Evolutionary conservation across 2,329 filamentous ascomycete genomes (phyloP).

Genomic region (Alternaria gaisen): DNA sequence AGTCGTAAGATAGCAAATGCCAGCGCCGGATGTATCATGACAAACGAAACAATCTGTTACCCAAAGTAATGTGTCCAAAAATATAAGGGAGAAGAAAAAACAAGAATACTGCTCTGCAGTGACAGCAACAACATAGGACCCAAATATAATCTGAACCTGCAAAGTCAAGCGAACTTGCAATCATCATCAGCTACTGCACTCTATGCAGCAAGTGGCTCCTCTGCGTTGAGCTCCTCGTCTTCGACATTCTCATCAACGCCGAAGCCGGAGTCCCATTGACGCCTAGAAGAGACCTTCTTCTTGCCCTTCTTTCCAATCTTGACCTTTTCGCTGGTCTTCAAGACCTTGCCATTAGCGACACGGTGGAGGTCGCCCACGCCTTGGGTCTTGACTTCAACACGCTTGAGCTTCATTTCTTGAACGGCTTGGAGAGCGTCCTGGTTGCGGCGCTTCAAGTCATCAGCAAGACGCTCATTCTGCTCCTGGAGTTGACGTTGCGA

Average conservation of each 20-base stretch:
- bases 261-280: slow-evolving; percentile 48
- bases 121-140: background rate
- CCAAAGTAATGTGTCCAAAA: slow-evolving; percentile 14
- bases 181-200: background rate
- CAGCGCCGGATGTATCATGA: slow-evolving; percentile 4
- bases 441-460: slow-evolving; percentile 39
- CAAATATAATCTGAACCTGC: background rate
- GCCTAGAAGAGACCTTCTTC: slow-evolving; percentile 34
- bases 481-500: slow-evolving; percentile 40
- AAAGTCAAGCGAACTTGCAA: background rate
- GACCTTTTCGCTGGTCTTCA: slow-evolving; percentile 44
- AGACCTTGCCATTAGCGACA: slow-evolving; percentile 41
- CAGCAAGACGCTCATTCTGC: slow-evolving; percentile 42
- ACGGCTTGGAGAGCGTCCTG: slow-evolving; percentile 41
- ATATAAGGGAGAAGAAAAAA: slow-evolving; percentile 8
- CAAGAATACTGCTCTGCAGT: background rate
- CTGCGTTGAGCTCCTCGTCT: slow-evolving; percentile 19
- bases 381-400: slow-evolving; percentile 41
- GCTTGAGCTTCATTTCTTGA: slow-evolving; percentile 45
- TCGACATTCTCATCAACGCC: slow-evolving; percentile 37
- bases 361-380: slow-evolving; percentile 34
- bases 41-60: slow-evolving; percentile 12
- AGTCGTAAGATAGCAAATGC: slow-evolving; percentile 9
- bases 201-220: slow-evolving; percentile 31
- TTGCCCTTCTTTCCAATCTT: slow-evolving; percentile 45